Percentiles rank a stretch among this genome's conserved stretches.
phyloP scores from a whole-genome alignment of 306 rosid genomes.

The Alnus rubra region DNA sequence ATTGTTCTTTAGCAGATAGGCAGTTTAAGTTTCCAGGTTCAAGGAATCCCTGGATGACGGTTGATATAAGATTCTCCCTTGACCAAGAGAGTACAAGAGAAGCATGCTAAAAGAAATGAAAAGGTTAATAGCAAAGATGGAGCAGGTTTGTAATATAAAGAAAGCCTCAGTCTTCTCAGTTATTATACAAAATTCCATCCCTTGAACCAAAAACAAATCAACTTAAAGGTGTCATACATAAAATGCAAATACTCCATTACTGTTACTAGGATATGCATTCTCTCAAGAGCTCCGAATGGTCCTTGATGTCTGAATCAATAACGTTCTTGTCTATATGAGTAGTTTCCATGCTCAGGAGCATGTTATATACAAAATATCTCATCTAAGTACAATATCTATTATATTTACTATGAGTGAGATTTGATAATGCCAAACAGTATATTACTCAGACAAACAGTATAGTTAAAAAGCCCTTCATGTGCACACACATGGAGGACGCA shows the following conservation, averaged over 20 bases:
- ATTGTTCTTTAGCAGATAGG: not conserved
- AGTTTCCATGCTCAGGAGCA: not conserved
- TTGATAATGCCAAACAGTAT: not conserved
- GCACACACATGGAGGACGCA: slow-evolving; percentile 34
- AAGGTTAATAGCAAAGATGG: not conserved
- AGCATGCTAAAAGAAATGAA: not conserved
- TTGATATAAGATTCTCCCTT: not conserved
- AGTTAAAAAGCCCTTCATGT: slow-evolving; percentile 21
- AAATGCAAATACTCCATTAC: not conserved
- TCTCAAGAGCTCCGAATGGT: not conserved
- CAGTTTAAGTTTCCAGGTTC: not conserved
- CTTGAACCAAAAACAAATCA: not conserved
- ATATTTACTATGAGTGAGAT: no score
- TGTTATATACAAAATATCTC: not conserved
- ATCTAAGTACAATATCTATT: no score
- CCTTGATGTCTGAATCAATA: not conserved
- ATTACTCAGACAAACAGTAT: not conserved
- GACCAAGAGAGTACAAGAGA: not conserved
- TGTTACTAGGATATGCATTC: not conserved
- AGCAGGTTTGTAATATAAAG: not conserved
- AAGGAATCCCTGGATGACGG: not conserved
- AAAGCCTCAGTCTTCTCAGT: not conserved
- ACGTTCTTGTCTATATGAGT: not conserved
- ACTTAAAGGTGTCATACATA: not conserved
- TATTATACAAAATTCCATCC: not conserved